A percentile compares a stretch with the other conserved stretches of the same genome.
These are phyloP conservation scores for Luvunga scandens DNA, from an alignment of 345 rosid genomes.

Conservation along the genomic window DNA sequence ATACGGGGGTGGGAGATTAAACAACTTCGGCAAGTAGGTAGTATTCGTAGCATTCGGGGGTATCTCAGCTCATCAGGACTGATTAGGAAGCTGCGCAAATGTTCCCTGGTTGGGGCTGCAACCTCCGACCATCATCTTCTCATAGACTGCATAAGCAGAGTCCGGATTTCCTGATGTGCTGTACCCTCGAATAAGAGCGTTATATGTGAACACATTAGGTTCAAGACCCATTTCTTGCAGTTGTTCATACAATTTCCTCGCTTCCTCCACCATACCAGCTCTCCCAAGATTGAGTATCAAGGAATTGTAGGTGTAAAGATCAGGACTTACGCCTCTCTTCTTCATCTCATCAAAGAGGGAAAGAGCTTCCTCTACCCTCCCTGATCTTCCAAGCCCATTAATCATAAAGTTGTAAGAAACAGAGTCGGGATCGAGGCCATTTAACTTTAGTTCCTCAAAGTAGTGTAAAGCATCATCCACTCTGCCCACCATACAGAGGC, in stretches of 20 bases:
- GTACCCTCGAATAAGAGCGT: constrained; percentile 77
- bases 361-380: constrained; percentile 66
- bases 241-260: constrained; percentile 59
- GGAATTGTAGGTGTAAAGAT: constrained; percentile 81
- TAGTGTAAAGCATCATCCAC: constrained; percentile 73
- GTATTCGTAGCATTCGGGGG: not conserved
- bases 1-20: not conserved
- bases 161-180: constrained; percentile 65
- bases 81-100: constrained; percentile 83
- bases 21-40: constrained; percentile 4
- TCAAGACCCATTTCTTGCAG: constrained; percentile 59
- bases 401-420: constrained; percentile 76
- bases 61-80: constrained; percentile 17
- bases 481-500: constrained; percentile 62
- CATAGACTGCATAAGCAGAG: constrained; percentile 70
- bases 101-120: constrained; percentile 81
- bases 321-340: constrained; percentile 55
- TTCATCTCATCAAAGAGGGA: constrained; percentile 63
- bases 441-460: constrained; percentile 61
- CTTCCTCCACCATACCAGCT: constrained; percentile 67
- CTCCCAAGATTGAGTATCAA: constrained; percentile 66
- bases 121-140: constrained; percentile 78
- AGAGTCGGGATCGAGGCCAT: constrained; percentile 61
- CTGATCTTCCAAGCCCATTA: constrained; percentile 69
- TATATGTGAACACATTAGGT: constrained; percentile 83